phyloP scores from a whole-genome alignment of 2,329 filamentous ascomycete species.

The Ceratocystiopsis sp. region DNA sequence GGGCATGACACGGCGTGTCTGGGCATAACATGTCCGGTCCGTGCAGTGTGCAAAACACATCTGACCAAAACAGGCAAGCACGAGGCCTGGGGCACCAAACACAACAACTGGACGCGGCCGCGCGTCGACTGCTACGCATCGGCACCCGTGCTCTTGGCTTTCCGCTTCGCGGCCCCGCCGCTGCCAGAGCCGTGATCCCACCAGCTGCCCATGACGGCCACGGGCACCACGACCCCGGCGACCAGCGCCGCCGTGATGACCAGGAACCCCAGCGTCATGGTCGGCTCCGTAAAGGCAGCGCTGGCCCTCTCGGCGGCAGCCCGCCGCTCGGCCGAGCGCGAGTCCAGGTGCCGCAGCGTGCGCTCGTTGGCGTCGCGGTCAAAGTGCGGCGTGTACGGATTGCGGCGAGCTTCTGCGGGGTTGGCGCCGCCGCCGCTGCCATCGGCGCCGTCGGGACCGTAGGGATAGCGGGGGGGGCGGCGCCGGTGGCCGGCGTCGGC shows the following conservation, averaged over 20 bases:
- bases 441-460: constrained; percentile 8
- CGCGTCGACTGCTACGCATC: no score
- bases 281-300: constrained; percentile 23
- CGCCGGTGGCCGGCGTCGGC: no score
- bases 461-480: background rate
- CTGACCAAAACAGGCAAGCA: no score
- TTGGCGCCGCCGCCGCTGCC: constrained; percentile 6
- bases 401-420: constrained; percentile 4
- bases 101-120: no score
- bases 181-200: constrained; percentile 6
- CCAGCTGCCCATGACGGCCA: constrained; percentile 22
- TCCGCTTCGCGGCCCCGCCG: background rate
- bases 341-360: constrained; percentile 52
- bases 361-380: constrained; percentile 54
- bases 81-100: no score
- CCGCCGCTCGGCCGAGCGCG: constrained; percentile 23
- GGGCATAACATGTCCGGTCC: no score
- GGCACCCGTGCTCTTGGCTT: no score
- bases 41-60: no score
- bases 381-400: constrained; percentile 55
- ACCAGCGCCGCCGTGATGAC: constrained; percentile 30
- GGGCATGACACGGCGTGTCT: no score
- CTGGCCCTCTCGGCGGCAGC: constrained; percentile 14
- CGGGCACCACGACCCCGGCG: constrained; percentile 28
- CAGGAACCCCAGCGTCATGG: constrained; percentile 28